A percentile compares a stretch with the other conserved stretches of the same genome.
These are phyloP conservation scores for Dovyalis caffra DNA, from an alignment of 345 rosid genomes.

Conservation along the genomic window DNA sequence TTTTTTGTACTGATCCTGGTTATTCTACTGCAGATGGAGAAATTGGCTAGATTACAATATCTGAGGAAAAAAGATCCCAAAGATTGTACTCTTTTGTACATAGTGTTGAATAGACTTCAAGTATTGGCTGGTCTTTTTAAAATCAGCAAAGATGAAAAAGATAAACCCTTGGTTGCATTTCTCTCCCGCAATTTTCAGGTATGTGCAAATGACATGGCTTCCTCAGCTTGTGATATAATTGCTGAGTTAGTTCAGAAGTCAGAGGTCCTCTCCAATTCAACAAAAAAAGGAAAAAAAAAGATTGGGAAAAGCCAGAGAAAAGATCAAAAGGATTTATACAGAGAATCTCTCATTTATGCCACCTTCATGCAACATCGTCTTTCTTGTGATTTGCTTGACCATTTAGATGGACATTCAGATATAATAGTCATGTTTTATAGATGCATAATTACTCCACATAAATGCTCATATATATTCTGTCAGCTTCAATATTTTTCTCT, in stretches of 20 bases:
- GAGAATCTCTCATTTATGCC: not conserved
- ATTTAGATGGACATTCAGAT: not conserved
- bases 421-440: not conserved
- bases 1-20: constrained; percentile 15
- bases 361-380: not conserved
- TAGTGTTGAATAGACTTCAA: constrained; percentile 82
- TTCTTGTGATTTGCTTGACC: not conserved
- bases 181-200: constrained; percentile 96
- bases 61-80: constrained; percentile 80
- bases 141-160: constrained; percentile 82
- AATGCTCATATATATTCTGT: not conserved
- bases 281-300: not conserved
- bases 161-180: constrained; percentile 87
- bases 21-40: constrained; percentile 67
- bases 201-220: constrained; percentile 15
- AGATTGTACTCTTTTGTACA: constrained; percentile 84
- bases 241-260: not conserved
- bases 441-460: not conserved
- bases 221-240: constrained; percentile 9
- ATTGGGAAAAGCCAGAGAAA: too few relatives aligned
- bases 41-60: constrained; percentile 75
- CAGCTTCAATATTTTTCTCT: not conserved
- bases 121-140: constrained; percentile 95
- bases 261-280: too few relatives aligned
- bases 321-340: too few relatives aligned